Conservation (phyloP, 352 stramenopile species). For the Pythium phragmiticola region DNA sequence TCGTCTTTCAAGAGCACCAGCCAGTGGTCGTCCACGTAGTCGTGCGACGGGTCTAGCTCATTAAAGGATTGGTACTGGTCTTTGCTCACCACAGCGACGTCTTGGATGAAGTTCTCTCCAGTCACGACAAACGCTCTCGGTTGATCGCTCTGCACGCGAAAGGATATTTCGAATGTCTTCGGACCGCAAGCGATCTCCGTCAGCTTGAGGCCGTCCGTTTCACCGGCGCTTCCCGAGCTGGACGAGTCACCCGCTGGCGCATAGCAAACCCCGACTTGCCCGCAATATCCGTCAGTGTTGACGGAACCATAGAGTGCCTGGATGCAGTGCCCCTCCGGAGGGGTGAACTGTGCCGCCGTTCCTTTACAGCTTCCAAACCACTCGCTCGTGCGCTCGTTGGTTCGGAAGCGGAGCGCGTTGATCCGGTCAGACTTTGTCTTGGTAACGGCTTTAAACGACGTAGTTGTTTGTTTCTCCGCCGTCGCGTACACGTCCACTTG, state of each 20-base stretch:
- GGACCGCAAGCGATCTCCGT: neutral
- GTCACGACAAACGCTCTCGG: neutral
- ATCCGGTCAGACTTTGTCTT: neutral
- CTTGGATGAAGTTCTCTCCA: neutral
- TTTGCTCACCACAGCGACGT: neutral
- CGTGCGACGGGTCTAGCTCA: neutral
- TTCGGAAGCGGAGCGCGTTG: slow-evolving; percentile 3
- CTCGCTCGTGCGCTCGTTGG: slow-evolving; percentile 10
- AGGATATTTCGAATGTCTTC: neutral
- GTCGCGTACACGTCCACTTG: slow-evolving; percentile 10
- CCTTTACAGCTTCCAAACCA: slow-evolving; percentile 3
- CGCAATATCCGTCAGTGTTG: neutral
- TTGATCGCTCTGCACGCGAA: neutral
- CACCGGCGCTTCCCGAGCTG: neutral
- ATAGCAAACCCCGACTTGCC: neutral
- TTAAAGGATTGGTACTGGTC: neutral
- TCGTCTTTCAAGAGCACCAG: slow-evolving; percentile 7
- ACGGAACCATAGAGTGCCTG: slow-evolving; percentile 1
- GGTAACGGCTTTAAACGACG: neutral
- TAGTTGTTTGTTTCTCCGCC: neutral
- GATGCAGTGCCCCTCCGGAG: neutral
- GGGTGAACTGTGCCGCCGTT: neutral
- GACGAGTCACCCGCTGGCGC: neutral
- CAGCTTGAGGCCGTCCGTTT: neutral
- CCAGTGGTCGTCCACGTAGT: neutral